Base-by-base conservation (phyloP, 495 filamentous ascomycete species). In the Penicillium crystallinum region DNA sequence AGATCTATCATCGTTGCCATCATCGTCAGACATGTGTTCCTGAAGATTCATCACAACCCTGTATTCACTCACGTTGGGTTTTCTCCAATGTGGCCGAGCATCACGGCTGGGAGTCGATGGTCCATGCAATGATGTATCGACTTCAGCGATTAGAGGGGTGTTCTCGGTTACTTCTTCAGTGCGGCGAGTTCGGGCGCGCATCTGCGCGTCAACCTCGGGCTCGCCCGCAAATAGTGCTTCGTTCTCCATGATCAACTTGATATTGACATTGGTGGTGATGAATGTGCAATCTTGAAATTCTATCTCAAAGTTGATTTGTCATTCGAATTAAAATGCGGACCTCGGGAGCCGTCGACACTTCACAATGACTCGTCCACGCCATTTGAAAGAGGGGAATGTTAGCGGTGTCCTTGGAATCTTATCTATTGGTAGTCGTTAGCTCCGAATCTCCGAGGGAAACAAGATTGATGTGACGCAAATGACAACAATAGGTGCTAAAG, bases 1-100 rank as follows among this genome's bases (percentile, higher is more conserved):
- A 89, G 31, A 96, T 79, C 89, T 95, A 48, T 27, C 19, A 31
- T 30, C 17, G 23, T 36, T 30, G 23, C 31, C 17, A 34, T 3
- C n/a, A 42, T 17, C 15, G 53, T 57, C 25, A 61, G 42, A 43
- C 52, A 43, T 35, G 14, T 54, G 38, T 55, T 35, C 27, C 40
- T 22, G 34, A 30, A 23, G 33, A 14, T 33, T 23, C 17, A 21
- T 29, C 22, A 15, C 30, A 3, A 11, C 12, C 29, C 18, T 6
- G n/a, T 22, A 40, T 10, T 53, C 38, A 61, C 63, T 66, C 38
- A 66, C 63, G 27, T 34, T 50, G 7, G 63, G 46, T 38, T 21
- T 52, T 35, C 63, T 58, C 63, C 63, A 64, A 55, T 42, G 43
- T 29, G 60, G 53, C 4, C 55, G 43, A 21, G 30, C 30, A n/a